Evolutionary conservation across 345 rosid genomes (phyloP).

Genomic region (Fremontodendron californicum): DNA sequence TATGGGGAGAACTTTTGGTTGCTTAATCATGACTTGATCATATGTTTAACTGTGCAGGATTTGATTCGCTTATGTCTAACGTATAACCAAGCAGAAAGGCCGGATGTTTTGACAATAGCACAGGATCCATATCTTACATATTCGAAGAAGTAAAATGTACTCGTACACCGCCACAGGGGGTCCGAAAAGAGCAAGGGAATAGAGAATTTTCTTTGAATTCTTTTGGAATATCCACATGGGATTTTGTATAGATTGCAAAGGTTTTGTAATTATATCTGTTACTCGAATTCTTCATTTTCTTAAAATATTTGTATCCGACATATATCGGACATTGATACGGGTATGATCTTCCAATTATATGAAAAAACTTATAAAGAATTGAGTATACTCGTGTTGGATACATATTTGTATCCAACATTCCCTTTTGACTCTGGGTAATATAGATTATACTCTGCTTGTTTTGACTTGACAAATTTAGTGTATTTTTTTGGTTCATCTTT

Average conservation of each 20-base stretch:
- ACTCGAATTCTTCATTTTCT: too few relatives aligned
- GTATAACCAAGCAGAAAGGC: constrained; percentile 86
- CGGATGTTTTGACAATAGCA: constrained; percentile 79
- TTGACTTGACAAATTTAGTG: background rate
- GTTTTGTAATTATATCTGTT: background rate
- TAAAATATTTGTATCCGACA: too few relatives aligned
- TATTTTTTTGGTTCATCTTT: background rate
- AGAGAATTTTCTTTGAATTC: background rate
- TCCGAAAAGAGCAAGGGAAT: background rate
- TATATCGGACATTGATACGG: too few relatives aligned
- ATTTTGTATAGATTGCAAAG: background rate
- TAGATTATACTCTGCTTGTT: constrained; percentile 4
- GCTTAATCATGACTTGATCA: background rate
- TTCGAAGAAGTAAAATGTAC: constrained; percentile 4
- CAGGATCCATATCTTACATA: constrained; percentile 66
- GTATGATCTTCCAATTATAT: too few relatives aligned
- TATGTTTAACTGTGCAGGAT: constrained; percentile 46
- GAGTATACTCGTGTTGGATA: too few relatives aligned
- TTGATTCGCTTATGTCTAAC: constrained; percentile 87
- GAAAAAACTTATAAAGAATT: too few relatives aligned
- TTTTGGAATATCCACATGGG: background rate
- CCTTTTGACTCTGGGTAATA: too few relatives aligned
- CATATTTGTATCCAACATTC: too few relatives aligned
- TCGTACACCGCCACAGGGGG: background rate
- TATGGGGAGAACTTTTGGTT: background rate